phyloP scores from a whole-genome alignment of 441 rosid genomes.

The Kokia cookei region DNA sequence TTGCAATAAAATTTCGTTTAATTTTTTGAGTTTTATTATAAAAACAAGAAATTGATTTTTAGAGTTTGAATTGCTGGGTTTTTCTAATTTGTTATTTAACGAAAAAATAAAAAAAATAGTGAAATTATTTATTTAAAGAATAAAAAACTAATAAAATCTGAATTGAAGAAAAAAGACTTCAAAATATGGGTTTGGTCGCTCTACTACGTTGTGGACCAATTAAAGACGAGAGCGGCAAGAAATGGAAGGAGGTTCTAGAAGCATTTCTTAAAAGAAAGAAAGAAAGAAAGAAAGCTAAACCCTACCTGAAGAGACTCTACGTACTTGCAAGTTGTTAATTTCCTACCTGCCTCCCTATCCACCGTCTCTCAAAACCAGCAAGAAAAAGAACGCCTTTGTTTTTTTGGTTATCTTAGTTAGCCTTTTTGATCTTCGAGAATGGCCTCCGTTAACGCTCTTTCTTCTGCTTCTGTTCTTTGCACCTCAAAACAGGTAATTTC shows the following conservation, averaged over 20 bases:
- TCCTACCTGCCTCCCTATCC: conserved; percentile 39
- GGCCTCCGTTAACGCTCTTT: conserved; percentile 81
- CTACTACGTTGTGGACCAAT: background rate
- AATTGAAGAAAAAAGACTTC: too few species aligned
- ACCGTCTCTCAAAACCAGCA: background rate
- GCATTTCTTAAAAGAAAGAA: background rate
- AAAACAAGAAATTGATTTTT: too few species aligned
- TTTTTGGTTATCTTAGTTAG: background rate
- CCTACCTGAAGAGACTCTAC: conserved; percentile 17
- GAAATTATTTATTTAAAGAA: background rate
- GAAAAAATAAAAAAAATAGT: too few species aligned
- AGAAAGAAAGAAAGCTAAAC: conserved; percentile 20
- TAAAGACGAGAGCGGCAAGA: conserved; percentile 14
- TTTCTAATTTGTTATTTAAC: too few species aligned
- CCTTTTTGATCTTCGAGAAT: conserved; percentile 18
- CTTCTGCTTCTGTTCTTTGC: conserved; percentile 64
- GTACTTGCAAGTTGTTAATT: background rate
- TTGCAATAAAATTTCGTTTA: too few species aligned
- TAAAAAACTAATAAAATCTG: background rate
- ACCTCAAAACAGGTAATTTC: conserved; percentile 65
- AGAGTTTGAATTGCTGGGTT: too few species aligned
- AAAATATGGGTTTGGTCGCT: too few species aligned
- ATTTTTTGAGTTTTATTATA: too few species aligned
- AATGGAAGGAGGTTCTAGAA: conserved; percentile 73
- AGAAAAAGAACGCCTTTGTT: background rate